Base-by-base conservation (phyloP, 306 rosid genomes). In the Prunus mira region DNA sequence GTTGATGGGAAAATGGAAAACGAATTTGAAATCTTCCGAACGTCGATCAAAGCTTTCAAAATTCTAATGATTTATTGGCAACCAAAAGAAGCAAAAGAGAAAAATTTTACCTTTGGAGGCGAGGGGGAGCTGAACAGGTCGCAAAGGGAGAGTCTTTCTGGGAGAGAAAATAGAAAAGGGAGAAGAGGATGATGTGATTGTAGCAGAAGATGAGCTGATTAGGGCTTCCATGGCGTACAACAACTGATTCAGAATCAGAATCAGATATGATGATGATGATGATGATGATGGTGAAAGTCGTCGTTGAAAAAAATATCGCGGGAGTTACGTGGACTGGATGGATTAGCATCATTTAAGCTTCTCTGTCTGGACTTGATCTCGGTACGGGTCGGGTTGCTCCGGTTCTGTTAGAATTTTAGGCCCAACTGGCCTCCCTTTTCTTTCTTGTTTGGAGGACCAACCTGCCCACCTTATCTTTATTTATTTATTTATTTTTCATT, bases 161-260 rank as follows among this genome's bases (percentile, higher is more conserved):
- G 89, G 76, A 54, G 84, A 81, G 56, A 81, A 82, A 49, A 78
- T 52, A 2, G 84, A 78, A 55, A 82, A 90, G 85, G 88, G 79
- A 9, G 89, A 79, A 61, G 92, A 86, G 2, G 89, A 79, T 17
- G 88, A 78, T 7, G 85, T 51, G 15, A 86, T 73, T 13, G 88
- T 61, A 69, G 88, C 75, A 81, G 89, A 82, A 46, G 87, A 86
- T 12, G 89, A 72, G 79, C 87, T 67, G 20, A 79, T 72, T 74
- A 88, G 41, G 41, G 92, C 61, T 86, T 92, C 97, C 97, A 92
- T 91, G 65, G 80, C 54, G 14, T 34, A 49, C 69, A 38, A 18
- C 69, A 38, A 19, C 46, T 30, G 27, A 34, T 18, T 65, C 10
- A 27, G 46, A 63, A 63, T 3, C 67, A 14, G 45, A 63, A 20